Evolutionary conservation across 352 stramenopile species (phyloP).

Genomic region (Pythium utonaiense): DNA sequence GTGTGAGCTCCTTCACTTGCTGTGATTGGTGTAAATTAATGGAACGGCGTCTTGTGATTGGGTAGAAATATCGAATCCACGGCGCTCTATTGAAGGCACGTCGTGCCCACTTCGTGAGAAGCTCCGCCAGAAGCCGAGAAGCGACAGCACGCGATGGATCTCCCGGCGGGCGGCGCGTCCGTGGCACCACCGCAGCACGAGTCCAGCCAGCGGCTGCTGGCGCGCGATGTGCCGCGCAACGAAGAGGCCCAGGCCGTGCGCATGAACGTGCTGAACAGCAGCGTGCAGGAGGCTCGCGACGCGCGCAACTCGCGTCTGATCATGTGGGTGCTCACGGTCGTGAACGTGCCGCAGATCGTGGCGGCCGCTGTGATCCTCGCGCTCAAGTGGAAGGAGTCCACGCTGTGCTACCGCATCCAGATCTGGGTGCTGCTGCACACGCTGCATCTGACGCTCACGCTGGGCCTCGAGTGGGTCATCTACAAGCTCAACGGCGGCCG

Average conservation of each 20-base stretch:
- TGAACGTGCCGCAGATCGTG: slow-evolving; percentile 76
- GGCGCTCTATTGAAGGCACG: neutral
- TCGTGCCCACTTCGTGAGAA: neutral
- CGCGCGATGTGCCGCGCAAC: slow-evolving; percentile 27
- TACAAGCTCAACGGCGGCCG: slow-evolving; percentile 64
- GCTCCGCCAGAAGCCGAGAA: slow-evolving; percentile 1
- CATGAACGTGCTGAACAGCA: slow-evolving; percentile 83
- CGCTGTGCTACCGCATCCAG: slow-evolving; percentile 79
- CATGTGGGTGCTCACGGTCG: slow-evolving; percentile 72
- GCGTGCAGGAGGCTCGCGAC: slow-evolving; percentile 73
- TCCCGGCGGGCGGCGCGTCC: neutral
- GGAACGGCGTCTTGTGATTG: slow-evolving; percentile 11
- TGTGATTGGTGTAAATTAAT: slow-evolving; percentile 14
- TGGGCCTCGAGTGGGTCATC: slow-evolving; percentile 71
- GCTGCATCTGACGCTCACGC: slow-evolving; percentile 57
- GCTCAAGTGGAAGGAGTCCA: slow-evolving; percentile 65
- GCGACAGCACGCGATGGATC: neutral
- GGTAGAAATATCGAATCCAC: slow-evolving; percentile 9
- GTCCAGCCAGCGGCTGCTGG: slow-evolving; percentile 33
- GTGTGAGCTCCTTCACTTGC: neutral
- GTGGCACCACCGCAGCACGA: neutral
- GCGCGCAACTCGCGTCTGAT: slow-evolving; percentile 77
- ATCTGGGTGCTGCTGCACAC: slow-evolving; percentile 81
- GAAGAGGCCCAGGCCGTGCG: slow-evolving; percentile 79
- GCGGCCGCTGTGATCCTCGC: slow-evolving; percentile 52